Evolutionary conservation across 192 early-diverging fungal genomes (phyloP), one percentile per base, ranked within the genome.

Genomic region (Podila epicladia): DNA sequence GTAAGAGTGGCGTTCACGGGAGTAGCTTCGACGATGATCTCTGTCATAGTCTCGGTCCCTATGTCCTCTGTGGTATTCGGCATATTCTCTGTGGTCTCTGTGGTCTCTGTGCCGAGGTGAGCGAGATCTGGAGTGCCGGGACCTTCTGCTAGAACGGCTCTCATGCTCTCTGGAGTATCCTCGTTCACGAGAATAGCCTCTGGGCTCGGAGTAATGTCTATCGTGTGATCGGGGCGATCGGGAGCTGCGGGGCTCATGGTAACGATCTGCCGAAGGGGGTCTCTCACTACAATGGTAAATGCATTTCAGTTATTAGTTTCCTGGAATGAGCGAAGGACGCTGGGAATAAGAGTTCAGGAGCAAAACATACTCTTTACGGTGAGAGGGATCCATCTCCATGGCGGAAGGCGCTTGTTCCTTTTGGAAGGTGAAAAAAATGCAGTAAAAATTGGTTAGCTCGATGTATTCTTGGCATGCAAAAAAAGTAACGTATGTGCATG

Each of bases 221-320:
- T 83, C 83, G 49, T 74, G 75, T 24, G 79, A 67, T 57, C 69
- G 73, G 26, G 84, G 83, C 29, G 87, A 87, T 28, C 72, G 73
- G 35, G 78, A 82, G 53, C 79, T 62, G 20, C 62, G 74, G 26
- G 69, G 33, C 12, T 75, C 64, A 19, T 51, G 37, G 51, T 53
- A 72, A 32, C 50, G 64, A 29, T 68, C 64, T 31, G 45, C 71
- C 2, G 72, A 74, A 32, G 74, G 74, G 9, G 72, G 35, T 60
- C 63, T 22, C 26, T 72, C 69, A 29, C 65, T 60, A 37, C 71
- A 69, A 69, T 51, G 65, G 28, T 45, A 5, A 38, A 41, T 17
- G 17, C 51, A 1, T 11, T n/a, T 19, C 22, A 59, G n/a, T 33
- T 11, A 20, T n/a, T 20, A 63, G 17, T 32, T n/a, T 9, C 2